Evolutionary conservation across 768 basidiomycete species (phyloP).

Genomic region (Trametes punicea): DNA sequence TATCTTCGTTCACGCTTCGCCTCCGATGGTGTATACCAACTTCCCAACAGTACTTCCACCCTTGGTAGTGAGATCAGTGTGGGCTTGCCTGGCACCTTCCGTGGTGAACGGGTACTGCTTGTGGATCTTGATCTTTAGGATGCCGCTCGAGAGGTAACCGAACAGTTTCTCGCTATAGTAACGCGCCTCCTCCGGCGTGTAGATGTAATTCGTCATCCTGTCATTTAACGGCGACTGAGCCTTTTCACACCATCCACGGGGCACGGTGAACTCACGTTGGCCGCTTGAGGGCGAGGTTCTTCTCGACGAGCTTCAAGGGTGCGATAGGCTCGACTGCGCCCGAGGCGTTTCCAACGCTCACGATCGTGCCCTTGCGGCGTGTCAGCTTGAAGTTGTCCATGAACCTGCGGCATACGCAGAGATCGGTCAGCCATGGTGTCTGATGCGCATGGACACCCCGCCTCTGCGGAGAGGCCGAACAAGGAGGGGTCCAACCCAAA

Average conservation of each 20-base stretch:
- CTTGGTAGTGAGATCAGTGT: conserved; percentile 60
- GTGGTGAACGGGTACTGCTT: conserved; percentile 80
- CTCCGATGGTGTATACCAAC: conserved; percentile 64
- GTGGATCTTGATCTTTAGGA: conserved; percentile 61
- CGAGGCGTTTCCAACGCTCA: conserved; percentile 87
- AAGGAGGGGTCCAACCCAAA: too few relatives aligned
- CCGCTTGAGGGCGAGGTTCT: conserved; percentile 73
- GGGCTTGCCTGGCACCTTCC: conserved; percentile 71
- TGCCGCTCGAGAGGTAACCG: conserved; percentile 50
- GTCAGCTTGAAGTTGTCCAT: conserved; percentile 78
- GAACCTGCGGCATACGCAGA: conserved; percentile 63
- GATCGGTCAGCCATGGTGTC: too few relatives aligned
- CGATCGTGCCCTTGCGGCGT: conserved; percentile 80
- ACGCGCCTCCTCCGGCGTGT: conserved; percentile 64
- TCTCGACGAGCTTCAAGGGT: conserved; percentile 67
- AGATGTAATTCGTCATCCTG: conserved; percentile 67
- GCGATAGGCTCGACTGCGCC: conserved; percentile 74
- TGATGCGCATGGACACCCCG: too few relatives aligned
- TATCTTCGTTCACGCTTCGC: conserved; percentile 17
- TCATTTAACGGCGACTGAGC: conserved; percentile 11
- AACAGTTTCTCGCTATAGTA: conserved; percentile 66
- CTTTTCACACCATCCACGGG: background rate
- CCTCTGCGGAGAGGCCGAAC: too few relatives aligned
- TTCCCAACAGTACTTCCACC: conserved; percentile 80
- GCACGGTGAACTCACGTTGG: conserved; percentile 47